Evolutionary conservation across 2,329 filamentous ascomycete genomes (phyloP), one percentile per base, ranked within the genome.

Genomic region (Setomelanomma holmii): DNA sequence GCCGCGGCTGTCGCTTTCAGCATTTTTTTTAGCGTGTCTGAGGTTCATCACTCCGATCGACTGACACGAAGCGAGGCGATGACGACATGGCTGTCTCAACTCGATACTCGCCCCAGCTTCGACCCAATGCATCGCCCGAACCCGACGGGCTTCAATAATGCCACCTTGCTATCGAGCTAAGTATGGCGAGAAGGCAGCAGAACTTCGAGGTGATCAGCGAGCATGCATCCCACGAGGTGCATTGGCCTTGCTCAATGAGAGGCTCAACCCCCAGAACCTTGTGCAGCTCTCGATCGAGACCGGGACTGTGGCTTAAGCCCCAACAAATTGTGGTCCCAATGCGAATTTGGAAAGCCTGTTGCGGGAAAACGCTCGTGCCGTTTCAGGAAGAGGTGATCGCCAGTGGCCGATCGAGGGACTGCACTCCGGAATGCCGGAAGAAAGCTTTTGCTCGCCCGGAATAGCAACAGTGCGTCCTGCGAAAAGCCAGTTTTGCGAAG

Each of bases 61-160:
- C n/a, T 22, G 40, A 50, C 30, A 45, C 41, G 48, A 27, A n/a
- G 14, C 30, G 8, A 19, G n/a, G 20, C 43, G n/a, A 53, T 58
- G 55, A 58, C 52, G 55, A 58, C 55, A 58, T 47, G 34, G 39
- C 24, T 16, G 51, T 58, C 53, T 58, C 55, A 58, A 45, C 34
- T 46, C 27, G n/a, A 41, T 12, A 33, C 24, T 35, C 27, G 27
- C 22, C 41, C 35, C 19, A 30, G 27, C 14, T 14, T 30, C 27
- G 27, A 30, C 14, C 35, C 24, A 23, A 33, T 33, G 14, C 22
- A 20, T 30, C 17, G 33, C 42, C n/a, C 42, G 20, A 27, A 22
- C 12, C 20, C 38, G 38, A 22, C 14, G 14, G 10, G 27, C 27
- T 14, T 30, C 27, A 30, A 14, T 30, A n/a, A n/a, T n/a, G n/a